phyloP scores from a whole-genome alignment of 164 flowering plant species.

The Litsea cubeba region DNA sequence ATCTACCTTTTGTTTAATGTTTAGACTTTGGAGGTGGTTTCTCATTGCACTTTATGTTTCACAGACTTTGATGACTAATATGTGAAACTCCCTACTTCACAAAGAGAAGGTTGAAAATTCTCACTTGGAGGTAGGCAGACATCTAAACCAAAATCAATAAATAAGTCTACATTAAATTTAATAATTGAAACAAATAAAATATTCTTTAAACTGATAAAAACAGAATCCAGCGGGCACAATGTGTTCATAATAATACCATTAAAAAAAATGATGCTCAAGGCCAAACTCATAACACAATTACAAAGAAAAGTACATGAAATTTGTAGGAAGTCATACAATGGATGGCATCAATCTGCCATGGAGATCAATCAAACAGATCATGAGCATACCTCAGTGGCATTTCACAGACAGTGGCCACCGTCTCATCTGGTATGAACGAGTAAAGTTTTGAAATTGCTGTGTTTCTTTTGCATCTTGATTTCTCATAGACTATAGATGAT shows the following conservation, averaged over 20 bases:
- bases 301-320: too few species aligned
- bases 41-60: too few species aligned
- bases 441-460: constrained; percentile 30
- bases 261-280: not conserved
- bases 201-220: not conserved
- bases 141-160: not conserved
- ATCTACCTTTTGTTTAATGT: too few species aligned
- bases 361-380: not conserved
- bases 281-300: not conserved
- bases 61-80: not conserved
- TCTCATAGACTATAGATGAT: constrained; percentile 14
- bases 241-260: too few species aligned
- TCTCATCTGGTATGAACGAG: constrained; percentile 27
- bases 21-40: too few species aligned
- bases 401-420: constrained; percentile 23
- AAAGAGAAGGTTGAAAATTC: too few species aligned
- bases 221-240: not conserved
- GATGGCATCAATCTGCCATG: not conserved
- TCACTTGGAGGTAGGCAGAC: too few species aligned
- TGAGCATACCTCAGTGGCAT: constrained; percentile 47
- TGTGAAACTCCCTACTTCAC: too few species aligned
- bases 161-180: not conserved
- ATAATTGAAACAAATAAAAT: not conserved
- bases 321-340: too few species aligned
- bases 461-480: constrained; percentile 20